These are phyloP conservation scores for Suhomyces pyralidae DNA, from an alignment of 805 yeast genomes.

Conservation along the genomic window DNA sequence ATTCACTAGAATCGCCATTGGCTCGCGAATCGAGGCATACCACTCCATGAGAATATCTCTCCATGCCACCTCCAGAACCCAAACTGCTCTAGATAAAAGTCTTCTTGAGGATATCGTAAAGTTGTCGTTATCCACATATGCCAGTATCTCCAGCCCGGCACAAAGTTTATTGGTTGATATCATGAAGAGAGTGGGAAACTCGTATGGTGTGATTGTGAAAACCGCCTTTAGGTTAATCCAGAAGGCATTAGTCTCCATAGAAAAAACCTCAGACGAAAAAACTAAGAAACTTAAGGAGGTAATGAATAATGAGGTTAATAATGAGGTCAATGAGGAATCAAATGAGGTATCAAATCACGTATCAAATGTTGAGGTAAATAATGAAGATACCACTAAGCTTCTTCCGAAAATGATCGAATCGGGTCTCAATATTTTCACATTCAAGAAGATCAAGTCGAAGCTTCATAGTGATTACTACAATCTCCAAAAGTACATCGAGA, in stretches of 20 bases:
- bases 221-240: conserved; percentile 48
- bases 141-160: conserved; percentile 67
- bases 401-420: conserved; percentile 53
- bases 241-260: conserved; percentile 36
- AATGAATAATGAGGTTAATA: no score
- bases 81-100: conserved; percentile 59
- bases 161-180: conserved; percentile 64
- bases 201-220: conserved; percentile 54
- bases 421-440: conserved; percentile 55
- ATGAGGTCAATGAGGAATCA: no score
- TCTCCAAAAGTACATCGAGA: conserved; percentile 43
- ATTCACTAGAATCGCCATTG: conserved; percentile 75
- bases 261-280: neutral
- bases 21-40: conserved; percentile 65
- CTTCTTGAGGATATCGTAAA: conserved; percentile 64
- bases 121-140: conserved; percentile 66
- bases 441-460: conserved; percentile 56
- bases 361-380: no score
- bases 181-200: conserved; percentile 66
- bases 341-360: no score
- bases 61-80: conserved; percentile 69
- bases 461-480: conserved; percentile 57
- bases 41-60: conserved; percentile 73
- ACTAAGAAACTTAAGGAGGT: neutral
- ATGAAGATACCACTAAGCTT: neutral